Conservation (phyloP, 306 rosid species). For the Pterocarpus macrocarpus region DNA sequence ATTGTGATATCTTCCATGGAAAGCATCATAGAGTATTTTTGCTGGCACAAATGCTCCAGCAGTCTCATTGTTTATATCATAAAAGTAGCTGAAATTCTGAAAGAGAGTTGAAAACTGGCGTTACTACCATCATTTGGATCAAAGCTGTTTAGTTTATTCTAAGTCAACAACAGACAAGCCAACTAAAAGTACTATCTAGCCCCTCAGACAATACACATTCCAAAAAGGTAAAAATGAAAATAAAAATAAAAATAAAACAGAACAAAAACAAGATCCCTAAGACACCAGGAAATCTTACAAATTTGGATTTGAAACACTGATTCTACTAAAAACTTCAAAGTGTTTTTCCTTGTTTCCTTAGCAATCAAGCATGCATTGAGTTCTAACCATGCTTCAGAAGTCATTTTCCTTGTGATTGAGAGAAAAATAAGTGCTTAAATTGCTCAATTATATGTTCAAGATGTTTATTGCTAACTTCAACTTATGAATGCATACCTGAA, state of each 20-base stretch:
- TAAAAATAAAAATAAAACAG: no score
- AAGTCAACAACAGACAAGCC: background rate
- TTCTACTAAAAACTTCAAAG: background rate
- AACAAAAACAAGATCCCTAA: background rate
- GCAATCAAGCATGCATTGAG: background rate
- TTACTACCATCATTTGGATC: constrained; percentile 29
- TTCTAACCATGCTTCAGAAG: constrained; percentile 11
- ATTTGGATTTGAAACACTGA: no score
- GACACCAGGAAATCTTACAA: no score
- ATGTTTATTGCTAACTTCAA: background rate
- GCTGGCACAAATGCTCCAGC: constrained; percentile 89
- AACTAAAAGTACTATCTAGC: background rate
- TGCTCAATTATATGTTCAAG: background rate
- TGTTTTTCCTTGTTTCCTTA: background rate
- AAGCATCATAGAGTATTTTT: constrained; percentile 88
- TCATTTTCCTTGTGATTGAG: background rate
- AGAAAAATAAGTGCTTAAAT: background rate
- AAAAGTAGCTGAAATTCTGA: constrained; percentile 76
- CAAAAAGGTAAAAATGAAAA: background rate
- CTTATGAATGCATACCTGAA: constrained; percentile 61
- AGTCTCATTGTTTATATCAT: constrained; percentile 73
- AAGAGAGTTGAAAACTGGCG: constrained; percentile 20
- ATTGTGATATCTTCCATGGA: constrained; percentile 82
- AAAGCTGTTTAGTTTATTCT: background rate
- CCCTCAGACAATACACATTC: background rate